Evolutionary conservation across 176 grass and related monocot species (phyloP), one percentile per base, ranked within the genome.

Genomic region (Avena eriantha): DNA sequence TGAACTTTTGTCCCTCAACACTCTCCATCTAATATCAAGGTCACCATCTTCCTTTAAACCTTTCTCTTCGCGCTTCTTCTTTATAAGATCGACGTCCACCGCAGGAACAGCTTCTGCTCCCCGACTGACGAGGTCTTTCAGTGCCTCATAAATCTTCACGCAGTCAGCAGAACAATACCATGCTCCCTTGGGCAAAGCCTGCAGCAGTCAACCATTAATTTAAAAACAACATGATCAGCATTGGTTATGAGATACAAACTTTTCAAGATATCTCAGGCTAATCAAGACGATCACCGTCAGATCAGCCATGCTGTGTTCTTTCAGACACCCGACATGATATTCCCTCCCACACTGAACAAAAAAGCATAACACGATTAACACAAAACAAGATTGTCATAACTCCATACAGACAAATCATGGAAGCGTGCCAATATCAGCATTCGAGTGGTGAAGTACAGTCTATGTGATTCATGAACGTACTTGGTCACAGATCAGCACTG

Each of bases 401-500:
- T 71, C 39, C 34, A 81, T 56, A 48, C 1, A 43, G 7, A 86
- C 51, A 76, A 59, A 85, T 75, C 58, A 81, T 36, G 49, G 34
- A 70, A 70, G 49, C 21, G 3, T 13, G 64, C 10, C 61, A 76
- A n/a, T 82, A 58, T 82, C 60, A 76, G n/a, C 14, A 82, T 69
- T 4, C 2, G 24, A 76, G 5, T 33, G 7, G 59, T 76, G 58
- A 85, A 67, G 10, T 46, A 76, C 10, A 17, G 45, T 45, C 33
- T 24, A 80, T 39, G 73, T 79, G 77, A 78, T 73, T 61, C 10
- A 16, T 54, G 67, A 81, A 91, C 71, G 48, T 88, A 98, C 97
- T 90, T 98, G 97, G 48, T 98, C 97, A 80, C 97, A 98, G 21
- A 98, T 90, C 81, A 98, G 92, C 77, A 98, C 97, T 0, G 97